These are phyloP conservation scores for Didymella pinodella DNA, from an alignment of 2,329 filamentous ascomycete species.

Conservation along the genomic window DNA sequence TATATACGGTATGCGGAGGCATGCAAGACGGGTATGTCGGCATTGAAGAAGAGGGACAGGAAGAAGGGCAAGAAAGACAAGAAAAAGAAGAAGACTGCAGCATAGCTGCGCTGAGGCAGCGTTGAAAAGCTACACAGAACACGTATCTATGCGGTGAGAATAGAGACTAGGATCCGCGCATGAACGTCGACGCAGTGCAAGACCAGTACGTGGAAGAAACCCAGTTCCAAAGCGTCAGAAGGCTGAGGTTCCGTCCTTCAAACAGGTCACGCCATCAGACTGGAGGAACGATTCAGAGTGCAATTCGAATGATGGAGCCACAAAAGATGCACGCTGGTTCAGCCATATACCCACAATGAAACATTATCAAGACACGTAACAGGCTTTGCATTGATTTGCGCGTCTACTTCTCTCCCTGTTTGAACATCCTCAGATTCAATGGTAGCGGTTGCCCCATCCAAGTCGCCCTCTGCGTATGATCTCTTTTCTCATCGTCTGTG, in stretches of 20 bases:
- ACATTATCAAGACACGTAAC: neutral
- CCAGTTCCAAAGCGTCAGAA: slow-evolving; percentile 2
- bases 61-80: slow-evolving; percentile 84
- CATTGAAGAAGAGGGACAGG: slow-evolving; percentile 90
- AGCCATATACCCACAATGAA: slow-evolving; percentile 23
- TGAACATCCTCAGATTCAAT: slow-evolving; percentile 64
- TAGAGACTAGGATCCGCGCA: neutral
- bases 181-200: neutral
- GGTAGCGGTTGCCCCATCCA: slow-evolving; percentile 76
- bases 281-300: neutral
- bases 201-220: neutral
- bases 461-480: slow-evolving; percentile 73
- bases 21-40: slow-evolving; percentile 87
- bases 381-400: neutral
- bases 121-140: neutral
- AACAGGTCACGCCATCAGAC: slow-evolving; percentile 9
- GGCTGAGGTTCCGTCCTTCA: neutral
- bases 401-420: slow-evolving; percentile 26
- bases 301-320: neutral
- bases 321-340: slow-evolving; percentile 6
- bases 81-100: slow-evolving; percentile 67
- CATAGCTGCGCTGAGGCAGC: slow-evolving; percentile 18
- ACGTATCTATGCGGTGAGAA: neutral
- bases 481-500: slow-evolving; percentile 67
- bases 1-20: slow-evolving; percentile 87